Evolutionary conservation across 805 yeast species (phyloP), one percentile per base, ranked within the genome.

Genomic region (Torulaspora gathmanii): DNA sequence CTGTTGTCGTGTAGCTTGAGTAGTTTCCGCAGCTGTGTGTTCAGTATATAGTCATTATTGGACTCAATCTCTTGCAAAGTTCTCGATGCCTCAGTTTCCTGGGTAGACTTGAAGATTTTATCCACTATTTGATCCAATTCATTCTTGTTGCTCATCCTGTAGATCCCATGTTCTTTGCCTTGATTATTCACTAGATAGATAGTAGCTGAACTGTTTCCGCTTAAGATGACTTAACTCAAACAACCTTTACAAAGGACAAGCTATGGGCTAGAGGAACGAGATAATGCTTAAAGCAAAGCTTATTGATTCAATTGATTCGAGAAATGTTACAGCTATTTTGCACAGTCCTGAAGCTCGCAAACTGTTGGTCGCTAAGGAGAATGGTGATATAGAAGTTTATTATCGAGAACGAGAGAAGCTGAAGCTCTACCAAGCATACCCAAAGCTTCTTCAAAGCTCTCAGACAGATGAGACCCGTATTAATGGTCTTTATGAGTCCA

Each of bases 341-440:
- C 55, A 57, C 17, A 52, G 58, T 10, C 41, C 57, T n/a, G 57
- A 59, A 31, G 52, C 61, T 8, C 50, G 56, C 20, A 58, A 58
- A 43, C 37, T 62, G 20, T 45, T 63, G 4, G 50, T 60, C 1
- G 57, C 63, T 8, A 62, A 57, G 39, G 45, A 49, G 16, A 50
- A 54, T 42, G 64, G 64, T 26, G 57, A 59, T 40, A 52, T 63
- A 15, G 57, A 59, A 25, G 63, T 63, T 6, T 63, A 61, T 44
- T 56, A 60, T 15, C 49, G 49, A 37, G 61, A 60, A 30, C 36
- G 42, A n/a, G 38, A 40, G 7, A 49, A 44, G 20, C 44, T 52
- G 15, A 61, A 57, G 47, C 40, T 58, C 17, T 53, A 54, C 26
- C 67, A 63, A 37, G 55, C 60, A 8, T 61, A 61, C 44, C 56